A percentile compares a stretch with the other conserved stretches of the same genome.
Evolutionary conservation across 208 protist genomes (phyloP).

Genomic region (Wallacemonas sp.): DNA sequence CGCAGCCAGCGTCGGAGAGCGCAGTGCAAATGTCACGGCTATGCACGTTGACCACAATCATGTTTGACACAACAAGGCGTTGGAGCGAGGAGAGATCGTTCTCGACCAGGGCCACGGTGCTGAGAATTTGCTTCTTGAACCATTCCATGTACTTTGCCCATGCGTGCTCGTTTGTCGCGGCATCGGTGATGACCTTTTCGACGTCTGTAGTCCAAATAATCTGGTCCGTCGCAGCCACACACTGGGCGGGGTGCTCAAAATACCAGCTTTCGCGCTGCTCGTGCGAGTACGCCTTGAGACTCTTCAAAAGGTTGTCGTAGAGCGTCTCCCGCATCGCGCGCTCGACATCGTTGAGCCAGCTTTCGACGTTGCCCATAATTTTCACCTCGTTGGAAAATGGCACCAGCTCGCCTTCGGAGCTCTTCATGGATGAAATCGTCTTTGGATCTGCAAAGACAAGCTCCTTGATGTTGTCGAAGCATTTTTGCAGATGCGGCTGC

Average conservation of each 20-base stretch:
- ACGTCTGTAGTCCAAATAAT: conserved; percentile 93
- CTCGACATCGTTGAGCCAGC: conserved; percentile 94
- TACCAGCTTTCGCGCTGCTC: conserved; percentile 84
- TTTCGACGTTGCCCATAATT: conserved; percentile 93
- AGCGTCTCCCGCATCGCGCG: conserved; percentile 86
- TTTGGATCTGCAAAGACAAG: conserved; percentile 78
- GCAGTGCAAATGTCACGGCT: conserved; percentile 89
- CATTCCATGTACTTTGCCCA: conserved; percentile 71
- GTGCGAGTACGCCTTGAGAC: conserved; percentile 57
- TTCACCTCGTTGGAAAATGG: conserved; percentile 75
- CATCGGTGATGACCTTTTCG: conserved; percentile 61
- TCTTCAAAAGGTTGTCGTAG: conserved; percentile 55
- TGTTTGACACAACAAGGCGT: conserved; percentile 87
- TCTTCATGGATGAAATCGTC: conserved; percentile 88
- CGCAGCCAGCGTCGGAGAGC: conserved; percentile 54
- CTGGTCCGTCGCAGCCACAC: conserved; percentile 85
- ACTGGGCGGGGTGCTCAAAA: conserved; percentile 91
- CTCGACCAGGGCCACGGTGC: conserved; percentile 91
- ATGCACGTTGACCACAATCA: conserved; percentile 96
- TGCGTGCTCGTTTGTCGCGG: conserved; percentile 21
- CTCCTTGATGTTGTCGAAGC: conserved; percentile 94
- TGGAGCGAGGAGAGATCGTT: conserved; percentile 74
- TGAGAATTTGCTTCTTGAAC: conserved; percentile 79
- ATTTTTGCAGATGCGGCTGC: conserved; percentile 95
- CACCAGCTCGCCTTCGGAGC: conserved; percentile 91